Base-by-base conservation (phyloP, 441 rosid genomes). In the Daphne laureola region DNA sequence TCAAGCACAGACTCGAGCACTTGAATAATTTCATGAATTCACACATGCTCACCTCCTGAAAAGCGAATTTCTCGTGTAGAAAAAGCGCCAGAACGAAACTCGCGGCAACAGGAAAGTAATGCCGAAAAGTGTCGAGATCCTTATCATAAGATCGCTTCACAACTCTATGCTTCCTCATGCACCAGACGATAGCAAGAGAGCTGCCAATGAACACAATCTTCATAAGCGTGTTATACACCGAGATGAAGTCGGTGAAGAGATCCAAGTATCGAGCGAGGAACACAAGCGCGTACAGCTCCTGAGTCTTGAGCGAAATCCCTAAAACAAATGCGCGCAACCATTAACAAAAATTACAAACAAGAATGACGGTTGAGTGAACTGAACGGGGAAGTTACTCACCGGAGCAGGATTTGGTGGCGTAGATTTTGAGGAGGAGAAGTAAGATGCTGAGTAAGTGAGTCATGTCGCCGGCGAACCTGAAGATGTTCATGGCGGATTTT, bases 401-500 rank as follows among this genome's bases (percentile, higher is more conserved):
- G 5, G 95, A 86, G 63, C 96, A 91, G 3, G 98, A 84, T 59
- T 84, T 88, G 59, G 96, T 91, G 52, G 96, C 93, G 74, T 91
- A 88, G 60, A 91, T 91, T 78, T 91, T 91, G 78, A 88, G 98
- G 62, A 91, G 93, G 58, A 91, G 87, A 60, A 91, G 84, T 25
- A 91, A 69, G 59, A 88, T 77, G 54, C 93, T 88, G 62, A 78
- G 76, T 73, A 91, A 71, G 76, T 91, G 98, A 71, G 93, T 83
- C 96, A 86, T 86, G 64, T 91, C 98, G 5, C 98, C 98, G 13
- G 85, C 81, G 63, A 91, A 84, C 69, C 98, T 78, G 73, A 91
- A 88, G 66, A 91, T 79, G 72, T 91, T 88, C 98, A 91, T 88
- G 68, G 72, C 46, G 72, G 46, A 73, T 68, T 54, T 43, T 1